These are phyloP conservation scores for Tylopilus vinaceipallidus DNA, from an alignment of 768 basidiomycete genomes.

Conservation along the genomic window DNA sequence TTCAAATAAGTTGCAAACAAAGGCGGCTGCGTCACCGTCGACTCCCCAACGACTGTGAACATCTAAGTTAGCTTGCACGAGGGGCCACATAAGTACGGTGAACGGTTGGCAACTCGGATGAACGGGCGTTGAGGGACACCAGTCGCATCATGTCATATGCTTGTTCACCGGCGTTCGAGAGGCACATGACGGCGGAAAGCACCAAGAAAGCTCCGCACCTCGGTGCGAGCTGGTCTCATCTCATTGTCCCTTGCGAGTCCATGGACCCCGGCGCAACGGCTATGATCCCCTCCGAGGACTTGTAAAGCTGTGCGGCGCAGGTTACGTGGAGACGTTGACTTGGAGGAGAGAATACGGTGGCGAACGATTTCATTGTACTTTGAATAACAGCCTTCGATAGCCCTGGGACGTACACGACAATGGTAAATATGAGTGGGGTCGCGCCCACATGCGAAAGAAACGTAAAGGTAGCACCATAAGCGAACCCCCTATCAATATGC, in stretches of 20 bases:
- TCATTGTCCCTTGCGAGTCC: background rate
- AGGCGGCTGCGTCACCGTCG: too few species aligned
- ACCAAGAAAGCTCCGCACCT: too few species aligned
- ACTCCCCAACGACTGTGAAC: too few species aligned
- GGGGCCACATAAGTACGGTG: too few species aligned
- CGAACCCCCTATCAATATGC: conserved; percentile 15
- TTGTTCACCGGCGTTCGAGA: background rate
- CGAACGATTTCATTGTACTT: background rate
- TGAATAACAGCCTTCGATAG: background rate
- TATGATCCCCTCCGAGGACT: conserved; percentile 9
- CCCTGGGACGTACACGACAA: background rate
- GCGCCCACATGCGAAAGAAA: too few species aligned
- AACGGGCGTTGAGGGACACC: background rate
- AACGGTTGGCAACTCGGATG: too few species aligned
- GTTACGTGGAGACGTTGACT: background rate
- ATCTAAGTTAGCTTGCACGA: too few species aligned
- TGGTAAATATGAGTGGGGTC: too few species aligned
- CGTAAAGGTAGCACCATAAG: conserved; percentile 8
- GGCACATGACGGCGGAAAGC: background rate
- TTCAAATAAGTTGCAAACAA: too few species aligned
- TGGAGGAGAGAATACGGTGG: background rate
- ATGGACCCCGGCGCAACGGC: background rate
- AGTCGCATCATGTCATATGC: background rate
- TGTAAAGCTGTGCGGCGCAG: background rate
- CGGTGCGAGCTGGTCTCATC: conserved; percentile 3